Conservation (phyloP, 169 alveolate genomes). For the Plasmodium cynomolgi region DNA sequence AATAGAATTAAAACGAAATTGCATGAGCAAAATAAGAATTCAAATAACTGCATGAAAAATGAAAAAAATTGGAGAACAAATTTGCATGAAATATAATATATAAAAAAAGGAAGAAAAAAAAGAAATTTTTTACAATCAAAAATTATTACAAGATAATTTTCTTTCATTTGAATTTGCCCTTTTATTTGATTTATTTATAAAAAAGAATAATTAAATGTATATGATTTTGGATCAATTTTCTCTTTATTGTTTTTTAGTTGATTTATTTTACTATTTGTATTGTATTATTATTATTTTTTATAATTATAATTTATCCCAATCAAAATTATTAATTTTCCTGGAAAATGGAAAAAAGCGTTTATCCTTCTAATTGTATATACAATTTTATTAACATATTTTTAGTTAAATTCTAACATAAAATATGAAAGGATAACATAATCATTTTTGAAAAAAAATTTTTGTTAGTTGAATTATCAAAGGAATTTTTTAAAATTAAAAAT, state of each 20-base stretch:
- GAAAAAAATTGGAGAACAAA: background rate
- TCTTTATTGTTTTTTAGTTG: background rate
- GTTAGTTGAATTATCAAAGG: background rate
- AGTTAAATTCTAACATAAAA: background rate
- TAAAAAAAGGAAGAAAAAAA: no score
- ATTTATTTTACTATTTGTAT: background rate
- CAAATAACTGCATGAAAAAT: background rate
- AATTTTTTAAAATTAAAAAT: no score
- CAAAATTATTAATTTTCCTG: background rate
- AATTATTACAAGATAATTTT: background rate
- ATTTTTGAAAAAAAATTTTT: no score
- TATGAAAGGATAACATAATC: background rate
- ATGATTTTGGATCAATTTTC: background rate
- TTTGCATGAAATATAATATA: background rate
- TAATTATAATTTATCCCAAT: background rate
- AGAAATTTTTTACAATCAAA: background rate
- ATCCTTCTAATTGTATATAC: background rate
- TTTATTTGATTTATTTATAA: no score
- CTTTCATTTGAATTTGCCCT: background rate
- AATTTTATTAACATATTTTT: no score
- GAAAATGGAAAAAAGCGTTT: background rate
- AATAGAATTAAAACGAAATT: background rate
- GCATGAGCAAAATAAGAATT: background rate
- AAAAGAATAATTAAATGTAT: background rate
- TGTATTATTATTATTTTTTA: background rate